These are phyloP conservation scores for Crithidia sp. DNA, from an alignment of 208 protist genomes.

Conservation along the genomic window DNA sequence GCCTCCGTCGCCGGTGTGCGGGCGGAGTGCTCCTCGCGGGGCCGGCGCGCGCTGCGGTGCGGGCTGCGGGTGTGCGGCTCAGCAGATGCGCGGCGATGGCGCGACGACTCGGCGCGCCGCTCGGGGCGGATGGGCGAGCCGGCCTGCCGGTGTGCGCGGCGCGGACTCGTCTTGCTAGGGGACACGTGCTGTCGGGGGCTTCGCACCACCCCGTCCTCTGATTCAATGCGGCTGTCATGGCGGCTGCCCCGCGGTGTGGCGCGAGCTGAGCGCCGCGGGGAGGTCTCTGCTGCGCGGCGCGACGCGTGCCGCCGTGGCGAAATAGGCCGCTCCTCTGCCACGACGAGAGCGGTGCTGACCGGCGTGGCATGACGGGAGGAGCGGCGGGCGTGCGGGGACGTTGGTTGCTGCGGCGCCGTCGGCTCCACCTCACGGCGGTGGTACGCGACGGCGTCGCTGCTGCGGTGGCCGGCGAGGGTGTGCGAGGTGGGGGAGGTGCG, in stretches of 20 bases:
- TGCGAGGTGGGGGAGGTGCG: slow-evolving; percentile 27
- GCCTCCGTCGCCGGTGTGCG: slow-evolving; percentile 15
- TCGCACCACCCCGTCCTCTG: slow-evolving; percentile 20
- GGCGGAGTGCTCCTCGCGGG: slow-evolving; percentile 11
- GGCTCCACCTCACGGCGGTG: slow-evolving; percentile 28
- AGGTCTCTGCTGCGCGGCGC: not conserved
- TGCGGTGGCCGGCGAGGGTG: slow-evolving; percentile 2
- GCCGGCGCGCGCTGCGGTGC: slow-evolving; percentile 14
- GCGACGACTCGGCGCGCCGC: slow-evolving; percentile 21
- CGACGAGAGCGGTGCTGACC: slow-evolving; percentile 25
- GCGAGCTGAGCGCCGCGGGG: slow-evolving; percentile 14
- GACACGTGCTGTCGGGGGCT: slow-evolving; percentile 19
- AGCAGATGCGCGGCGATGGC: slow-evolving; percentile 3
- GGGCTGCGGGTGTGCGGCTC: slow-evolving; percentile 19
- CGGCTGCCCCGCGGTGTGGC: slow-evolving; percentile 25
- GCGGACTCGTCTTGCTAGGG: slow-evolving; percentile 7
- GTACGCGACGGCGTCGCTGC: slow-evolving; percentile 12
- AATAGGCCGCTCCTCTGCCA: slow-evolving; percentile 19
- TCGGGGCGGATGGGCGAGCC: slow-evolving; percentile 26
- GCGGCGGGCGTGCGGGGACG: slow-evolving; percentile 1
- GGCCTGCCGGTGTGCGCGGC: slow-evolving; percentile 16
- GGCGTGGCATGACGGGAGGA: slow-evolving; percentile 15
- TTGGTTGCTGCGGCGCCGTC: slow-evolving; percentile 3
- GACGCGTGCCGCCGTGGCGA: slow-evolving; percentile 7
- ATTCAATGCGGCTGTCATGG: slow-evolving; percentile 12